Evolutionary conservation across 192 early-diverging fungal genomes (phyloP), one percentile per base, ranked within the genome.

Genomic region (Mortierella claussenii): DNA sequence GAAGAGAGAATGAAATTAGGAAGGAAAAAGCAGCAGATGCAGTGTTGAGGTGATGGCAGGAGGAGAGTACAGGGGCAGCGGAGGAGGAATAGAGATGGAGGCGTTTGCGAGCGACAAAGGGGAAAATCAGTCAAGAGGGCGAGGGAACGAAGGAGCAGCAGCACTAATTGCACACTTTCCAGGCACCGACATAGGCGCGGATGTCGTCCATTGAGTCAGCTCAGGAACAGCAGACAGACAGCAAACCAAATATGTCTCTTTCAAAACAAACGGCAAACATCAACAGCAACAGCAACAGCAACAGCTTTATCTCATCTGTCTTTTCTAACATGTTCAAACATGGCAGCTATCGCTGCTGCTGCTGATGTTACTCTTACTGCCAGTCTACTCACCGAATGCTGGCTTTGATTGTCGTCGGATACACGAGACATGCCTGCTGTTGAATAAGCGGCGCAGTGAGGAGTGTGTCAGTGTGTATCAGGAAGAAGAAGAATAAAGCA

Each of bases 321-420:
- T n/a, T 21, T 11, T 21, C 45, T n/a, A 47, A 6, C 15, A 47
- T 15, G 5, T n/a, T 21, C 20, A 47, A 11, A 18, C 20, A 11
- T 40, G 21, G 32, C 23, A 15, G 43, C 2, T 27, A n/a, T n/a
- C n/a, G n/a, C n/a, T n/a, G n/a, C n/a, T n/a, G n/a, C n/a, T n/a
- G n/a, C n/a, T n/a, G n/a, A n/a, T n/a, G n/a, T n/a, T n/a, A n/a
- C n/a, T n/a, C n/a, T n/a, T n/a, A n/a, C n/a, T n/a, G n/a, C n/a
- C n/a, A n/a, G n/a, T 21, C n/a, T 9, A 44, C 61, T 64, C 33
- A 64, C 61, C 11, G 61, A 64, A 24, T 45, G 61, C 40, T 43
- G 61, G 28, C 61, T 64, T 2, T 6, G 11, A 8, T 33, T 43
- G 37, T 50, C 47, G n/a, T n/a, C n/a, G n/a, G n/a, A n/a, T n/a